These are phyloP conservation scores for Bipolaris oryzae DNA, from an alignment of 2,329 filamentous ascomycete genomes.

Conservation along the genomic window DNA sequence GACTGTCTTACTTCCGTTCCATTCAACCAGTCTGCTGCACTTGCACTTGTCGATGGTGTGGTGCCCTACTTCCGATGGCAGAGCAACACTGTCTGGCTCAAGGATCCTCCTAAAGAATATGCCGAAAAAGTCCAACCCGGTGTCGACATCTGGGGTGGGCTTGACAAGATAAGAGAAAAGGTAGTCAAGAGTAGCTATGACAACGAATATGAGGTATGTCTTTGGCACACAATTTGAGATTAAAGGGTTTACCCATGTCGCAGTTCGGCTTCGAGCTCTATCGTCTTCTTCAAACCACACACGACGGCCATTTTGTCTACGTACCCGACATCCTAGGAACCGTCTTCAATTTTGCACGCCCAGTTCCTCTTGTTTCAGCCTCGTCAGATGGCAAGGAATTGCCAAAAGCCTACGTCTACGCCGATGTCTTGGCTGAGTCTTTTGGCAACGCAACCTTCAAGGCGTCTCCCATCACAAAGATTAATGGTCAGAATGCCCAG, in stretches of 20 bases:
- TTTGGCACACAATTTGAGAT: neutral
- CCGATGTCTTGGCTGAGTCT: constrained; percentile 51
- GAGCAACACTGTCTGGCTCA: constrained; percentile 52
- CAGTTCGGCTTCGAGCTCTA: constrained; percentile 45
- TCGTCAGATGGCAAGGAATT: constrained; percentile 59
- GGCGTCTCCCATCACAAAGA: neutral
- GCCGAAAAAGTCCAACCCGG: constrained; percentile 52
- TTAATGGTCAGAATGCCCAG: neutral
- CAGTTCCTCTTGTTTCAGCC: constrained; percentile 62
- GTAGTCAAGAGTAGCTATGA: constrained; percentile 45
- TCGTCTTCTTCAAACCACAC: constrained; percentile 57
- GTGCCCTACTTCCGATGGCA: constrained; percentile 56
- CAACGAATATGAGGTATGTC: constrained; percentile 50
- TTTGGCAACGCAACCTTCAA: constrained; percentile 1
- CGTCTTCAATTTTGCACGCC: constrained; percentile 58
- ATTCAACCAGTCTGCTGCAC: constrained; percentile 51
- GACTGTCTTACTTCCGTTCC: constrained; percentile 55
- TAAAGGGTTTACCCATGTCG: constrained; percentile 8
- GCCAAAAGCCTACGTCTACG: constrained; percentile 63
- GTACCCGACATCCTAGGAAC: constrained; percentile 60
- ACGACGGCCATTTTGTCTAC: constrained; percentile 70
- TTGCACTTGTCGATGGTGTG: constrained; percentile 51
- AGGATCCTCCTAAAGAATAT: constrained; percentile 55
- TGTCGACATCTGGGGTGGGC: constrained; percentile 50
- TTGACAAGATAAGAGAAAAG: constrained; percentile 49